Evolutionary conservation across 2,329 filamentous ascomycete species (phyloP), one percentile per base, ranked within the genome.

Genomic region (Chaetomiaceae sp.): DNA sequence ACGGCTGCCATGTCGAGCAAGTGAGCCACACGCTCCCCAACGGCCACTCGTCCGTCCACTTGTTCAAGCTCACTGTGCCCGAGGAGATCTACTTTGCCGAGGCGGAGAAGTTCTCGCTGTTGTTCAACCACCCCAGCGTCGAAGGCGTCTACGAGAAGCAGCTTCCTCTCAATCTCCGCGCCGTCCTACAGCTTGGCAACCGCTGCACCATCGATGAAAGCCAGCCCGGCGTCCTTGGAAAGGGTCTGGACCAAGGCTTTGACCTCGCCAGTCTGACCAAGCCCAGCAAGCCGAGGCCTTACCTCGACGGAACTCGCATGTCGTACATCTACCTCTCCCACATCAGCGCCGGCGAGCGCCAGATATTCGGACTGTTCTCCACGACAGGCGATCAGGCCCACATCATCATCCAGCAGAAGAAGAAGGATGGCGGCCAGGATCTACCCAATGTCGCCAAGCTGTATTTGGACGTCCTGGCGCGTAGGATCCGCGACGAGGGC

Each of bases 81-180:
- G 93, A 99, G 66, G 85, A 93, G 50, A 78, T 87, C 0, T 99
- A 95, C 68, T 82, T 96, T 54, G 82, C 84, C 39, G 89, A 97
- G 66, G 77, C 85, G 0, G 86, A 90, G 55, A 95, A 90, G 64
- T 85, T 97, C 55, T 82, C 85, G 2, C 71, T 85, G 23, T 74
- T 97, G 1, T 92, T 96, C 72, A 90, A 92, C 56, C 91, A 99
- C 64, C 82, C 90, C 0, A 96, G 90, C 66, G 88, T 99, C 2
- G 93, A 99, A 68, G 95, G 95, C 25, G 90, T 99, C 13, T 99
- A 99, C 63, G 95, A 99, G 71, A 92, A 86, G 62, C 87, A 96
- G 58, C 78, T 99, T 1, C 90, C 95, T 1, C 75, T 97, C 5
- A 89, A 88, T 56, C 80, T 95, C 42, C 82, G 92, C 35, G 93